Conservation (phyloP, 2,329 filamentous ascomycete genomes). For the Chrysosporium keratinophilum region DNA sequence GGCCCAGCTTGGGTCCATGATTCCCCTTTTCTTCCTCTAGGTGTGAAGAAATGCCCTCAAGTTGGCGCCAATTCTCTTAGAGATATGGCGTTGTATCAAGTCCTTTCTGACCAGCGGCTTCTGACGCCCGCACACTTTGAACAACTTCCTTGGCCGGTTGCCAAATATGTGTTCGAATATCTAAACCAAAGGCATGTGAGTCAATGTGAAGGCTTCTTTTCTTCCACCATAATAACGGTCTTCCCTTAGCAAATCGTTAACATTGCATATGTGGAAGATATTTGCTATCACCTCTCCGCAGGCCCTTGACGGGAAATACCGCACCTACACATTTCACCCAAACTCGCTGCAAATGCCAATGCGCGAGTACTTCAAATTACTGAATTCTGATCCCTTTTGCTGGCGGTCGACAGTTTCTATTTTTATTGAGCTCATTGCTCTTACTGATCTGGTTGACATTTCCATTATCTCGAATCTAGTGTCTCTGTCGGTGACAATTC, state of each 20-base stretch:
- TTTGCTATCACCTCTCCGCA: conserved; percentile 30
- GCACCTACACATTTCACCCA: conserved; percentile 27
- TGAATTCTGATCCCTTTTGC: conserved; percentile 23
- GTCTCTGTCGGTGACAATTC: conserved; percentile 29
- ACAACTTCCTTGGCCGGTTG: conserved; percentile 32
- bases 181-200: conserved; percentile 27
- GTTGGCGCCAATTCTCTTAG: conserved; percentile 28
- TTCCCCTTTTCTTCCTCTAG: conserved; percentile 26
- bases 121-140: conserved; percentile 29
- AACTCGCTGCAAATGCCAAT: conserved; percentile 24
- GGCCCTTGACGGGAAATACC: conserved; percentile 25
- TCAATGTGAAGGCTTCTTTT: neutral
- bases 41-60: conserved; percentile 21
- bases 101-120: conserved; percentile 30
- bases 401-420: conserved; percentile 33
- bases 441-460: conserved; percentile 31
- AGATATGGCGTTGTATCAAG: conserved; percentile 25
- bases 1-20: conserved; percentile 33
- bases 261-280: conserved; percentile 37
- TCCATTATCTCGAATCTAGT: conserved; percentile 32
- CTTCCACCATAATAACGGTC: conserved; percentile 4
- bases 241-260: conserved; percentile 27
- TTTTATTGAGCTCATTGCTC: conserved; percentile 22
- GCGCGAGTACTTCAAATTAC: conserved; percentile 27
- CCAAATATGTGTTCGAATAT: conserved; percentile 32